Evolutionary conservation across 192 early-diverging fungal species (phyloP), one percentile per base, ranked within the genome.

Genomic region (Coemansia sp.): DNA sequence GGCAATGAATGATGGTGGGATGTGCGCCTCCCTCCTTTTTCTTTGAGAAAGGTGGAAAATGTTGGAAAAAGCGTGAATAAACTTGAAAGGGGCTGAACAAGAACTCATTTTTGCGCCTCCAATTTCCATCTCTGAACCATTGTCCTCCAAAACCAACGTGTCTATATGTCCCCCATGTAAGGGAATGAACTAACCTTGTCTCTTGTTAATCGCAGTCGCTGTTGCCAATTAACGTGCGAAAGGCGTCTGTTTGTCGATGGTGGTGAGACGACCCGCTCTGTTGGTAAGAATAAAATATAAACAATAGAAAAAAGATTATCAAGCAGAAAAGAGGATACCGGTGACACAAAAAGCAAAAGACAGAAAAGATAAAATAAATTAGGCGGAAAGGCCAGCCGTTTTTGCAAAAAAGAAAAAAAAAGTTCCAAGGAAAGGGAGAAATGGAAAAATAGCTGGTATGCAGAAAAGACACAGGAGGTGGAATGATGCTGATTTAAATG

Each of bases 1-100:
- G 21, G 21, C 25, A 26, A 51, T 26, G 25, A 26, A 9, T 26
- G 21, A 26, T 16, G 48, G 8, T 26, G 25, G 15, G 15, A 21
- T 51, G 48, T 26, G 48, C 48, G 48, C 39, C 39, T 40, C 39
- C 48, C 48, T 51, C 48, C 12, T 51, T 5, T 51, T 21, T 51
- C 8, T 51, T 26, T 26, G 2, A 51, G 48, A 7, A 9, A 7
- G 2, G 9, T 9, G 3, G 16, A 26, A 12, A 51, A 28, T 1
- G 23, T 10, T 23, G 23, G 25, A 26, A 25, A 51, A 46, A 18
- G 4, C 20, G 18, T 46, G 43, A 16, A 51, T 12, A 21, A 28
- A 51, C 9, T 51, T 23, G 48, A 51, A 51, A 4, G 42, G n/a
- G 42, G 42, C 43, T 20, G 43, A 46, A 20, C 20, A 46, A 20